Evolutionary conservation across 208 protist genomes (phyloP).

Genomic region (Leishmania major): DNA sequence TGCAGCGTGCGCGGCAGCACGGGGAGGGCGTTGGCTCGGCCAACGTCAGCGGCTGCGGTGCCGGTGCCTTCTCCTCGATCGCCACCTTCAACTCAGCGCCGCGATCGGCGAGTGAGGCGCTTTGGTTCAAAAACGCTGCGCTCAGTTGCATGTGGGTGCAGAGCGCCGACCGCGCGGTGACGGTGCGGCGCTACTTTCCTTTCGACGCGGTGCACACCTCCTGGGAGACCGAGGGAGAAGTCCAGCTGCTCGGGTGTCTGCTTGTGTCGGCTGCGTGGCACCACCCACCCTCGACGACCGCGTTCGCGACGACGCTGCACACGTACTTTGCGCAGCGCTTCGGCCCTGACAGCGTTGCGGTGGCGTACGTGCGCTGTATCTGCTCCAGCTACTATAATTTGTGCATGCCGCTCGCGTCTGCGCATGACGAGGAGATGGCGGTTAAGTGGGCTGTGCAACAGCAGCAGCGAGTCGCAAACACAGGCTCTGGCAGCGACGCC

Average conservation of each 20-base stretch:
- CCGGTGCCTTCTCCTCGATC: neutral
- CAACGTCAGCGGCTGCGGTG: neutral
- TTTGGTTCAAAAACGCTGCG: conserved; percentile 39
- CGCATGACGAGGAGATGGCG: conserved; percentile 12
- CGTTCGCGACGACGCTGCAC: conserved; percentile 23
- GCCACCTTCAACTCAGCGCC: conserved; percentile 1
- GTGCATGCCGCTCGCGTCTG: conserved; percentile 12
- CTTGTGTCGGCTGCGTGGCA: conserved; percentile 55
- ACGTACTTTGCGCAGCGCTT: conserved; percentile 72
- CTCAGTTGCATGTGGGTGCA: conserved; percentile 40
- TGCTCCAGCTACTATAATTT: conserved; percentile 50
- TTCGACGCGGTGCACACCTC: conserved; percentile 57
- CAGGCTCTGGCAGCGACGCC: conserved; percentile 1
- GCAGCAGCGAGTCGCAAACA: neutral
- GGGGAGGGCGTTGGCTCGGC: neutral
- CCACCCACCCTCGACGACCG: conserved; percentile 22
- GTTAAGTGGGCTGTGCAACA: conserved; percentile 14
- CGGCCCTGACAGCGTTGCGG: conserved; percentile 39
- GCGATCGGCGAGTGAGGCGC: conserved; percentile 24
- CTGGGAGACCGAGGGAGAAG: conserved; percentile 79
- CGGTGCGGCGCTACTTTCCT: conserved; percentile 52
- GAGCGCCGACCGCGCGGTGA: conserved; percentile 24
- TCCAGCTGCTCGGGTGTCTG: conserved; percentile 84
- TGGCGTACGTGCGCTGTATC: conserved; percentile 51
- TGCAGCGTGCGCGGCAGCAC: neutral